These are phyloP conservation scores for Plenodomus tracheiphilus DNA, from an alignment of 2,329 filamentous ascomycete species.

Conservation along the genomic window DNA sequence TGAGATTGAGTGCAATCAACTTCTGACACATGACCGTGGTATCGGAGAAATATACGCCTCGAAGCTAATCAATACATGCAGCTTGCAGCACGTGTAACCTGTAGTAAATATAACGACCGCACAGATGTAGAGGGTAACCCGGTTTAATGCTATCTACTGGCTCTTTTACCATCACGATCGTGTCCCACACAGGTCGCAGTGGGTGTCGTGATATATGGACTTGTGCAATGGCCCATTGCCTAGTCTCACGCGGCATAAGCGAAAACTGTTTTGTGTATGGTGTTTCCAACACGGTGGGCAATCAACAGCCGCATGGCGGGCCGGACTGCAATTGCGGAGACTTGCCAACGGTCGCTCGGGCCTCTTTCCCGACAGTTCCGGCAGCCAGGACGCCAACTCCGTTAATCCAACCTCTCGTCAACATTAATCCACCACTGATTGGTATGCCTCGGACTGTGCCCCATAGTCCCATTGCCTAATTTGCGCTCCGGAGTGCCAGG, in stretches of 20 bases:
- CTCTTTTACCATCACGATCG: constrained; percentile 12
- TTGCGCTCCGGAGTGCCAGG: constrained; percentile 32
- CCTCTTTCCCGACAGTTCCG: constrained; percentile 34
- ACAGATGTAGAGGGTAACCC: constrained; percentile 15
- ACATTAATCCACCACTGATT: constrained; percentile 43
- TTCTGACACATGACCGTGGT: not conserved
- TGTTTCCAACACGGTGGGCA: not conserved
- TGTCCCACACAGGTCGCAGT: constrained; percentile 16
- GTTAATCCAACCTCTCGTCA: constrained; percentile 24
- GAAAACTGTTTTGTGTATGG: not conserved
- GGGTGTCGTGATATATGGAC: not conserved
- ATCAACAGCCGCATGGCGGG: constrained; percentile 28
- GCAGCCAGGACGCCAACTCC: constrained; percentile 31
- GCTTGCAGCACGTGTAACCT: not conserved
- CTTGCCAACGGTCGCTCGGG: constrained; percentile 22
- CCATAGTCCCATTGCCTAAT: constrained; percentile 20
- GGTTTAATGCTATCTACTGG: constrained; percentile 13
- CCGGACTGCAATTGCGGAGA: constrained; percentile 11
- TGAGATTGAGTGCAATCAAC: not conserved
- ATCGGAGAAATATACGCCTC: not conserved
- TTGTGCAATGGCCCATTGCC: constrained; percentile 1
- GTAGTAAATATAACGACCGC: constrained; percentile 1
- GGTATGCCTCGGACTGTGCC: constrained; percentile 1
- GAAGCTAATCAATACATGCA: not conserved
- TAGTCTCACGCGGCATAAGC: constrained; percentile 4